These are phyloP conservation scores for Aspergillus quadricinctus DNA, from an alignment of 2,329 filamentous ascomycete genomes.

Conservation along the genomic window DNA sequence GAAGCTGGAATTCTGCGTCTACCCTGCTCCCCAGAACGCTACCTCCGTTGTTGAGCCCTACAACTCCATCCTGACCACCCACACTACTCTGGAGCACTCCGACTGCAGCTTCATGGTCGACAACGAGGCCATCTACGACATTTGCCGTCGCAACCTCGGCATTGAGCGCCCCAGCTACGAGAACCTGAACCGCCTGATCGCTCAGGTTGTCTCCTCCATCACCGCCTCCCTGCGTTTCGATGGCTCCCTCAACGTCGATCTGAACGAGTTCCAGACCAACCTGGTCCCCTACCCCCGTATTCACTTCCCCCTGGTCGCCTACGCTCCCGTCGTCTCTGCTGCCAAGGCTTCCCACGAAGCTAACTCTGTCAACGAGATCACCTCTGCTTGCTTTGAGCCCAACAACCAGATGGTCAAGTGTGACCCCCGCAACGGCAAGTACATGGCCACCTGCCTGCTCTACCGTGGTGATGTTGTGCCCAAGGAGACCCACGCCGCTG, in stretches of 20 bases:
- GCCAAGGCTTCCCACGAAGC: conserved; percentile 96
- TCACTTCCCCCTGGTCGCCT: conserved; percentile 97
- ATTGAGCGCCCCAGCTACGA: conserved; percentile 97
- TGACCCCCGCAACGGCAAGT: conserved; percentile 97
- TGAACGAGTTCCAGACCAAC: conserved; percentile 99
- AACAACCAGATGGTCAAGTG: conserved; percentile 99
- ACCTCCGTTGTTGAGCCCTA: conserved; percentile 99
- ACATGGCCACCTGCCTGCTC: conserved; percentile 97
- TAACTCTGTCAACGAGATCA: conserved; percentile 98
- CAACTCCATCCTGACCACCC: conserved; percentile 98
- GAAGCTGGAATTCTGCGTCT: conserved; percentile 99
- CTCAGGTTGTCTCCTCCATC: conserved; percentile 98
- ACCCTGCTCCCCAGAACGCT: conserved; percentile 93
- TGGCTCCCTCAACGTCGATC: conserved; percentile 96
- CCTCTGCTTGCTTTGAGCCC: conserved; percentile 98
- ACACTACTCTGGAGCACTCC: conserved; percentile 98
- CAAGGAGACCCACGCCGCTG: conserved; percentile 88
- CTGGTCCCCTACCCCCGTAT: conserved; percentile 98
- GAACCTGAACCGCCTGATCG: conserved; percentile 98
- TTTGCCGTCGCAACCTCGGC: conserved; percentile 95
- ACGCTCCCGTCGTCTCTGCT: conserved; percentile 88
- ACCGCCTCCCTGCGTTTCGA: conserved; percentile 98
- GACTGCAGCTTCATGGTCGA: conserved; percentile 99
- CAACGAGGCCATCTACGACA: conserved; percentile 99
- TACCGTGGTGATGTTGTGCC: conserved; percentile 98